phyloP scores from a whole-genome alignment of 768 basidiomycete genomes.

The Amanita subjunquillea region DNA sequence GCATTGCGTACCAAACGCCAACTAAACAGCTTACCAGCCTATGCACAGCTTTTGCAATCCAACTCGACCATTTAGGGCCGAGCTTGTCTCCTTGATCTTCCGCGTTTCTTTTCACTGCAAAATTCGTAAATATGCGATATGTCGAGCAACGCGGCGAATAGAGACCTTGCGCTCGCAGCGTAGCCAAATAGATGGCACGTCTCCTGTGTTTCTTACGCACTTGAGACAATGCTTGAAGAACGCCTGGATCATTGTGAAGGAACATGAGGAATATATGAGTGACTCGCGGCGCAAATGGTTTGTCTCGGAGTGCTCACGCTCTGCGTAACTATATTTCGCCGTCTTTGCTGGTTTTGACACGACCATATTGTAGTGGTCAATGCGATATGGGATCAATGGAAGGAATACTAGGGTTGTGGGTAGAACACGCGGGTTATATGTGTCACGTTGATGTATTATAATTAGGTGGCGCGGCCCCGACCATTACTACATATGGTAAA shows the following conservation, averaged over 20 bases:
- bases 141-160: neutral
- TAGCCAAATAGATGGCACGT: conserved; percentile 33
- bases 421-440: neutral
- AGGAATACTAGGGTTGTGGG: neutral
- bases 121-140: neutral
- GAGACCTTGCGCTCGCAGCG: conserved; percentile 35
- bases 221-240: conserved; percentile 33
- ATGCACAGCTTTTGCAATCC: conserved; percentile 34
- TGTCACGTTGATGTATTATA: conserved; percentile 1
- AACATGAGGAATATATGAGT: neutral
- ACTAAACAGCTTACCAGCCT: conserved; percentile 24
- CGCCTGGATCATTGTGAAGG: conserved; percentile 21
- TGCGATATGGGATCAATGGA: neutral
- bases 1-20: neutral
- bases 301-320: conserved; percentile 11
- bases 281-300: neutral
- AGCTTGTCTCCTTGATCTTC: conserved; percentile 31
- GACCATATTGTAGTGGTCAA: conserved; percentile 7
- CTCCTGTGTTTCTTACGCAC: conserved; percentile 34
- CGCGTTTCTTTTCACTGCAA: conserved; percentile 35
- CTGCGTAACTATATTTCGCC: conserved; percentile 12
- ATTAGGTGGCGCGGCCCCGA: conserved; percentile 4
- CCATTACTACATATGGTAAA: neutral
- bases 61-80: conserved; percentile 38
- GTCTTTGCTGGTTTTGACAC: conserved; percentile 8